Percentiles rank a stretch among this genome's conserved stretches.
Conservation (phyloP, 257 asterid genomes). For the Capsicum baccatum region DNA sequence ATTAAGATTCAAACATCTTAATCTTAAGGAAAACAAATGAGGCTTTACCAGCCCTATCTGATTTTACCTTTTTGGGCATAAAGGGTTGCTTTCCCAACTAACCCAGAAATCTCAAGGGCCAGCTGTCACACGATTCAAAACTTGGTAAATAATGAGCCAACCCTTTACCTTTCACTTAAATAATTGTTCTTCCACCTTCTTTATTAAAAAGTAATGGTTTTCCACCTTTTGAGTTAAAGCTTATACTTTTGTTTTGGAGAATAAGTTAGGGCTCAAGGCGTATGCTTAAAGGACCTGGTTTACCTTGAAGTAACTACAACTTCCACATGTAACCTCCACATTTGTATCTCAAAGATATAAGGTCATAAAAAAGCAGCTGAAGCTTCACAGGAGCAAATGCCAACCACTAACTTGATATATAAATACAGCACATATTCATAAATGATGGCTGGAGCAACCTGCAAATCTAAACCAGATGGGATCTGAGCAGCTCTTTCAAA, state of each 20-base stretch:
- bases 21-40: not conserved
- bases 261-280: not conserved
- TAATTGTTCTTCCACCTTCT: constrained; percentile 1
- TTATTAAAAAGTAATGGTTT: not conserved
- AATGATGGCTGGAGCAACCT: constrained; percentile 9
- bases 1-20: not conserved
- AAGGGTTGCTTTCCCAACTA: not conserved
- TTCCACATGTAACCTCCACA: constrained; percentile 22
- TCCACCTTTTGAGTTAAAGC: not conserved
- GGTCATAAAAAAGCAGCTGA: constrained; percentile 5
- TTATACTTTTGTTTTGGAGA: constrained; percentile 19
- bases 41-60: not conserved
- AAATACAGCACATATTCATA: not conserved
- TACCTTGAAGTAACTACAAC: not conserved
- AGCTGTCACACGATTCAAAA: not conserved
- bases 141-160: not conserved
- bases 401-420: constrained; percentile 1
- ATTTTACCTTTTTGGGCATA: not conserved
- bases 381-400: not conserved
- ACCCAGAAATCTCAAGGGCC: not conserved
- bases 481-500: constrained; percentile 6
- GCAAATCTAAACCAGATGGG: not conserved
- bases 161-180: constrained; percentile 15
- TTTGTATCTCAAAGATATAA: not conserved
- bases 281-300: not conserved